Percentiles rank a stretch among this genome's conserved stretches.
Conservation (phyloP, 495 filamentous ascomycete species). For the Tuber aestivum region DNA sequence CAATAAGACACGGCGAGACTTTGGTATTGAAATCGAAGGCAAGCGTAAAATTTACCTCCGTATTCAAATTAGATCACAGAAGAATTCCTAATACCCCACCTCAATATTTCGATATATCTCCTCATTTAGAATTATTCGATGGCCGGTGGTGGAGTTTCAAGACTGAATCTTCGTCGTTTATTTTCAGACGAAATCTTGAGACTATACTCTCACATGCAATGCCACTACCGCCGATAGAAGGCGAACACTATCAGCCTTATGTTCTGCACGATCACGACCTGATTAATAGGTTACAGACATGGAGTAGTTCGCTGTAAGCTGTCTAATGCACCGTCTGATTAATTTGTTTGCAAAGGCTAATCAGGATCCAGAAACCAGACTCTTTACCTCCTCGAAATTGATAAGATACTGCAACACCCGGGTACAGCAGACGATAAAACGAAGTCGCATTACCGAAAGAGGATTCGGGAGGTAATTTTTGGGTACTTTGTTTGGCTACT, state of each 20-base stretch:
- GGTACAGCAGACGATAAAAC: neutral
- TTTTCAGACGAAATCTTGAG: neutral
- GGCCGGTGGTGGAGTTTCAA: neutral
- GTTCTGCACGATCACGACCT: neutral
- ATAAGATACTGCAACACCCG: neutral
- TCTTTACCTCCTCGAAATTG: neutral
- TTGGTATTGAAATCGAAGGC: neutral
- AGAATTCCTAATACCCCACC: neutral
- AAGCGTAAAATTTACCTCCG: neutral
- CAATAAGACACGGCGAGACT: neutral
- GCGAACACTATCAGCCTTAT: neutral
- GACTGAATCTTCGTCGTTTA: neutral
- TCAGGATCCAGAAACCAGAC: neutral
- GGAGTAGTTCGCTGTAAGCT: neutral
- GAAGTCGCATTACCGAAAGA: neutral
- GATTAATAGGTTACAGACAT: neutral
- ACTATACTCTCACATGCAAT: slow-evolving; percentile 1
- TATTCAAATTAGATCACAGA: neutral
- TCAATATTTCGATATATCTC: neutral
- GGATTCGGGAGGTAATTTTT: neutral
- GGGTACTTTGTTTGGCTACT: neutral
- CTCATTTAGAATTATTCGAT: neutral
- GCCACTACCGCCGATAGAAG: neutral
- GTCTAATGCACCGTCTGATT: neutral
- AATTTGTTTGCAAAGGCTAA: neutral